These are phyloP conservation scores for Rhinocladiella mackenziei DNA, from an alignment of 2,329 filamentous ascomycete genomes.

Conservation along the genomic window DNA sequence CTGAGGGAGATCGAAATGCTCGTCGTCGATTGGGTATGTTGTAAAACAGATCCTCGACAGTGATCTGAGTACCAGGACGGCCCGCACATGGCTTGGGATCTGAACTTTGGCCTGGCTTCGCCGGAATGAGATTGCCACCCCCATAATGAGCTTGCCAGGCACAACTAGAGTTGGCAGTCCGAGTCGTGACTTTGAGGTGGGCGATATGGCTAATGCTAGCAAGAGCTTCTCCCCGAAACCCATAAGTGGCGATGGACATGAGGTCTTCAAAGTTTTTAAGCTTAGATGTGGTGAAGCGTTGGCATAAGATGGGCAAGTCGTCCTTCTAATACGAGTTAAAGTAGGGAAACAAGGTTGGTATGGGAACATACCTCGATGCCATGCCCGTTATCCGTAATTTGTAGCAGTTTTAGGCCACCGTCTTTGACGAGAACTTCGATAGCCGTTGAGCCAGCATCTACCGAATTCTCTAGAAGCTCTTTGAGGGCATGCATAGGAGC, in stretches of 20 bases:
- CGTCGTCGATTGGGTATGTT: slow-evolving; percentile 83
- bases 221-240: slow-evolving; percentile 93
- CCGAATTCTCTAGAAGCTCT: slow-evolving; percentile 92
- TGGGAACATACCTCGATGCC: slow-evolving; percentile 72
- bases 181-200: slow-evolving; percentile 90
- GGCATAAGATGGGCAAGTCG: slow-evolving; percentile 85
- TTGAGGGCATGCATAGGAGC: slow-evolving; percentile 94
- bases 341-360: neutral
- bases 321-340: slow-evolving; percentile 61
- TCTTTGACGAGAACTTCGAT: slow-evolving; percentile 92
- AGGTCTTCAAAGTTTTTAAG: slow-evolving; percentile 91
- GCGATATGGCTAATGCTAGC: slow-evolving; percentile 98
- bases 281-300: slow-evolving; percentile 96
- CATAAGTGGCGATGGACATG: slow-evolving; percentile 84
- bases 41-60: slow-evolving; percentile 95
- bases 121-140: slow-evolving; percentile 71
- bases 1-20: slow-evolving; percentile 85
- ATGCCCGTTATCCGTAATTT: slow-evolving; percentile 95
- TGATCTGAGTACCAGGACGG: slow-evolving; percentile 86
- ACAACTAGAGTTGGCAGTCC: slow-evolving; percentile 78
- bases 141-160: slow-evolving; percentile 89
- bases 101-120: slow-evolving; percentile 80
- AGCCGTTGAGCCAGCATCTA: slow-evolving; percentile 91
- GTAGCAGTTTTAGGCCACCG: slow-evolving; percentile 86
- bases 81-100: slow-evolving; percentile 88